Evolutionary conservation across 1,284 basidiomycete species (phyloP).

Genomic region (Phellopilus nigrolimitatus): DNA sequence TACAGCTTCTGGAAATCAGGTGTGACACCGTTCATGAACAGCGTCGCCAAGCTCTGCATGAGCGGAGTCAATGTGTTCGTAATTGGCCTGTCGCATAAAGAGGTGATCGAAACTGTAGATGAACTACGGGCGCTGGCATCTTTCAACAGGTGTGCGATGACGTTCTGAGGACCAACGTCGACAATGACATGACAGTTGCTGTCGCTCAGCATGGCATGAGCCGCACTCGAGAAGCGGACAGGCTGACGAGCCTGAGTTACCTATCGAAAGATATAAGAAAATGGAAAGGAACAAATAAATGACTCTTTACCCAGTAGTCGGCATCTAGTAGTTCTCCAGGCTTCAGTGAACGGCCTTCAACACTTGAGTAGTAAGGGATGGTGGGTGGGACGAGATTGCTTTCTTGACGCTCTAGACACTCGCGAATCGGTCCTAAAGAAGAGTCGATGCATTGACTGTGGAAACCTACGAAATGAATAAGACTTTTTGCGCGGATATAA

Average conservation of each 20-base stretch:
- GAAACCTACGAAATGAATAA: conserved; percentile 27
- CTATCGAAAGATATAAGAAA: conserved; percentile 21
- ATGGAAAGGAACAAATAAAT: not conserved
- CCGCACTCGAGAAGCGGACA: conserved; percentile 30
- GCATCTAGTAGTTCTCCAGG: conserved; percentile 22
- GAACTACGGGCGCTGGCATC: conserved; percentile 23
- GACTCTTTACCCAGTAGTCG: conserved; percentile 31
- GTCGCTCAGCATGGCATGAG: conserved; percentile 23
- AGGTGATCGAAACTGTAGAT: conserved; percentile 26
- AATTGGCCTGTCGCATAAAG: conserved; percentile 28
- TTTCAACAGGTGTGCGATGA: conserved; percentile 31
- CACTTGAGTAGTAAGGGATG: conserved; percentile 30
- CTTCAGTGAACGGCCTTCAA: conserved; percentile 27
- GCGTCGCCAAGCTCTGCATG: conserved; percentile 27
- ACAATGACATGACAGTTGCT: conserved; percentile 26
- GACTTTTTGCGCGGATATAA: not conserved
- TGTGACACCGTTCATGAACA: conserved; percentile 29
- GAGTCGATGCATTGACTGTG: conserved; percentile 32
- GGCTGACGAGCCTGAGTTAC: conserved; percentile 32
- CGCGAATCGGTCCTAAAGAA: conserved; percentile 27
- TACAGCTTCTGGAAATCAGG: conserved; percentile 28
- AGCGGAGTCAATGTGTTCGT: conserved; percentile 32
- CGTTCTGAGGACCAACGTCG: conserved; percentile 34
- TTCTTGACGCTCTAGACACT: conserved; percentile 28
- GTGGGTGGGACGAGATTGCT: conserved; percentile 23